Conservation (phyloP, 306 rosid genomes). For the Medicago ruthenica region DNA sequence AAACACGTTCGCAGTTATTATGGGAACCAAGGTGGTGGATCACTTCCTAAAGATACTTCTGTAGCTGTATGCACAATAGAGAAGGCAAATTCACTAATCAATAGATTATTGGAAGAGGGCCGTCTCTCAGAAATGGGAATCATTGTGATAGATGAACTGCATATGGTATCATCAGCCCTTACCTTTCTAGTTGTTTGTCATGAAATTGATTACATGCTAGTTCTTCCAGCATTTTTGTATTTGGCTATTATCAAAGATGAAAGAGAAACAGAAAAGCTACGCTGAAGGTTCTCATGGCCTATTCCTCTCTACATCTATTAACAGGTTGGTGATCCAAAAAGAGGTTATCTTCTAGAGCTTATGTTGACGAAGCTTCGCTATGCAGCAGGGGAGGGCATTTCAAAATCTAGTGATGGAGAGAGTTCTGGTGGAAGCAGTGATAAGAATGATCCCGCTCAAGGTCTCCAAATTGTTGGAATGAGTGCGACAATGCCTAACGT, state of each 20-base stretch:
- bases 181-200: constrained; percentile 35
- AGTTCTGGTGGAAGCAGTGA: constrained; percentile 90
- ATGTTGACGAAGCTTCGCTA: constrained; percentile 97
- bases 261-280: constrained; percentile 34
- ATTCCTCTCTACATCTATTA: constrained; percentile 43
- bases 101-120: constrained; percentile 91
- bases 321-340: constrained; percentile 90
- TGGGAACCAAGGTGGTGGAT: constrained; percentile 95
- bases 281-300: constrained; percentile 43
- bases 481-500: constrained; percentile 99
- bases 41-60: constrained; percentile 95
- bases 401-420: constrained; percentile 83
- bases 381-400: constrained; percentile 95
- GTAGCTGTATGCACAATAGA: constrained; percentile 98
- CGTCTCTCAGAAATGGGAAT: constrained; percentile 96
- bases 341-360: constrained; percentile 98
- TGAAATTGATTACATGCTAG: constrained; percentile 30
- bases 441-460: constrained; percentile 84
- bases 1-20: constrained; percentile 95
- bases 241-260: constrained; percentile 37
- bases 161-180: constrained; percentile 69
- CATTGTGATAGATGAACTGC: constrained; percentile 95
- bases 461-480: constrained; percentile 97
- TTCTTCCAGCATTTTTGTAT: not conserved
- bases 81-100: constrained; percentile 91